Evolutionary conservation across 2,329 filamentous ascomycete genomes (phyloP), one percentile per base, ranked within the genome.

Genomic region (Leptographium radiaticola): DNA sequence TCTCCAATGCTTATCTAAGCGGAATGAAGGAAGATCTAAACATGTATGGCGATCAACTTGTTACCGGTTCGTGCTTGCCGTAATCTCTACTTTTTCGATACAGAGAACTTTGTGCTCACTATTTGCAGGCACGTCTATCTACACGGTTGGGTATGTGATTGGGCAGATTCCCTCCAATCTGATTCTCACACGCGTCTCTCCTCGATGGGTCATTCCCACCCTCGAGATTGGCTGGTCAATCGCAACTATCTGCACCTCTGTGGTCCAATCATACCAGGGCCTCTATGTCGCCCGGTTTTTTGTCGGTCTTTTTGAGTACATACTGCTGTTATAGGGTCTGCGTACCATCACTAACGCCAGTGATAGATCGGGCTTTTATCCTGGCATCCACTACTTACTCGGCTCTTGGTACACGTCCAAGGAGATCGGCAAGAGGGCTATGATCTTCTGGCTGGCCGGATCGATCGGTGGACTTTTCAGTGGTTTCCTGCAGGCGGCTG

Each of bases 341-440:
- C 12, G n/a, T 36, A 10, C 33, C 16, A 6, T 12, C 34, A 13
- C 44, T 38, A 13, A 49, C 10, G 2, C 25, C 25, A 25, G 25
- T 25, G 33, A 15, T 15, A 57, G 55, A 36, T 55, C 51, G 63
- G 4, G 75, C 0, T 78, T 78, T 48, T 76, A 74, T 47, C 77
- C 78, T 0, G 78, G 77, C 31, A 71, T 79, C 45, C 70, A 72
- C 56, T 73, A 71, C 55, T 65, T 72, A 52, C 64, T 73, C 3
- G 70, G 71, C 8, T 67, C 75, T 0, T 84, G 80, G 80, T 84
- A 83, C 59, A 83, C 74, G 0, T 71, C 73, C 16, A 68, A 70
- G 13, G 81, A 84, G 56, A 71, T 85, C 0, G 80, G 78, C 1
- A 84, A 84, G 62, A 72, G 82, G 1, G 78, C 73, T 5, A 80